Evolutionary conservation across 345 rosid species (phyloP), one percentile per base, ranked within the genome.

Genomic region (Citrus hindsii): DNA sequence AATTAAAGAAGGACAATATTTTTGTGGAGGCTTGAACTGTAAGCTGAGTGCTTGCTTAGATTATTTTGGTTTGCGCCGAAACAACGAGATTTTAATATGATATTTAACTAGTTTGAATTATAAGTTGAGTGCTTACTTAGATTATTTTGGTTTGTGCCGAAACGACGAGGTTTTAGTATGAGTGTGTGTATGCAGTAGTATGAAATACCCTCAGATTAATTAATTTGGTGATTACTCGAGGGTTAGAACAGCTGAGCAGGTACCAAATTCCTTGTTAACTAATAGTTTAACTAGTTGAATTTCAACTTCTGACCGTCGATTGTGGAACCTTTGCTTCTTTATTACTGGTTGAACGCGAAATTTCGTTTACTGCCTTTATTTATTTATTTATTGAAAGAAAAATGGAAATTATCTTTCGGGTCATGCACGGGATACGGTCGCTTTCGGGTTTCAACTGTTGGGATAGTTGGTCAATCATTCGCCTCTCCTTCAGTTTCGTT

Each of bases 1-100:
- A 35, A 35, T 35, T 35, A 35, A 35, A 5, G 0, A 35, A 5
- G 0, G 1, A 5, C 0, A 32, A 32, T 32, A 32, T 35, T 35
- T 35, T 35, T 33, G 1, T 33, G 0, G 1, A 5, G 7, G 1
- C 7, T 33, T 33, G 1, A 33, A 33, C 35, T 33, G 6, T 30
- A 30, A 30, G 35, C 37, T 5, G 37, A 33, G 6, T 28, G 27
- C n/a, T 21, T 14, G 13, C 24, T 42, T 2, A 51, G 3, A 9
- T 19, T 27, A 13, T 19, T 25, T 74, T 42, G 5, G 5, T 27
- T 21, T 13, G 0, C 28, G 8, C 18, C 2, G 21, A 62, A 62
- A 75, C 69, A 60, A 2, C 4, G 10, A 7, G 32, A 60, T 63
- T 60, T 42, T 25, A 7, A 0, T 12, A 2, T 7, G 3, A 0